A percentile compares a stretch with the other conserved stretches of the same genome.
Conservation (phyloP, 2,329 filamentous ascomycete genomes). For the Venturia effusa region DNA sequence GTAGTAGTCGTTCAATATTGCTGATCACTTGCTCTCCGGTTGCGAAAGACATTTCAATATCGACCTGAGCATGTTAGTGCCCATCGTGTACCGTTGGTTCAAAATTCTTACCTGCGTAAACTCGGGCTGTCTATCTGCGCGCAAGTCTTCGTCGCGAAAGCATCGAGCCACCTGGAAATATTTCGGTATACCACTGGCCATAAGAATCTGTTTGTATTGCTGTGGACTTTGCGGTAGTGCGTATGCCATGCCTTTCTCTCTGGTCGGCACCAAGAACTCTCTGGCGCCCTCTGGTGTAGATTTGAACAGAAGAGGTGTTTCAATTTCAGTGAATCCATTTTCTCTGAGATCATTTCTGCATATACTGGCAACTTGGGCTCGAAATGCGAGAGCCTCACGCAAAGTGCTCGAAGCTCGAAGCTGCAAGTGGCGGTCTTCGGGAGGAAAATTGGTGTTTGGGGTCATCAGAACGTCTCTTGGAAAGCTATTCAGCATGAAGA, state of each 20-base stretch:
- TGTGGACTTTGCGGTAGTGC: constrained; percentile 93
- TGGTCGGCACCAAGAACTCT: constrained; percentile 87
- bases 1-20: constrained; percentile 43
- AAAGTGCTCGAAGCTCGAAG: constrained; percentile 63
- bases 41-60: constrained; percentile 88
- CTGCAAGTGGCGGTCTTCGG: constrained; percentile 70
- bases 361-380: constrained; percentile 47
- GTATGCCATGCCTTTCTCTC: constrained; percentile 66
- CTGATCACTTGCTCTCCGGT: constrained; percentile 60
- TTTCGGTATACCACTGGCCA: constrained; percentile 71
- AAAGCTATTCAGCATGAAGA: constrained; percentile 62
- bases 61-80: constrained; percentile 45
- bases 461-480: constrained; percentile 68
- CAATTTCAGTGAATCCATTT: constrained; percentile 62
- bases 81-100: background rate
- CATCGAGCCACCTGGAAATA: constrained; percentile 94
- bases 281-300: constrained; percentile 92
- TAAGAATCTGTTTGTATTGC: constrained; percentile 96
- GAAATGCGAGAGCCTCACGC: constrained; percentile 56
- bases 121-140: constrained; percentile 88
- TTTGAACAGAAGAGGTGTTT: constrained; percentile 93
- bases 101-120: constrained; percentile 66
- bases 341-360: constrained; percentile 44
- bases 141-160: constrained; percentile 87
- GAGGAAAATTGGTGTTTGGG: constrained; percentile 60